These are phyloP conservation scores for Podosphaera xanthii DNA, from an alignment of 2,329 filamentous ascomycete species.

Conservation along the genomic window DNA sequence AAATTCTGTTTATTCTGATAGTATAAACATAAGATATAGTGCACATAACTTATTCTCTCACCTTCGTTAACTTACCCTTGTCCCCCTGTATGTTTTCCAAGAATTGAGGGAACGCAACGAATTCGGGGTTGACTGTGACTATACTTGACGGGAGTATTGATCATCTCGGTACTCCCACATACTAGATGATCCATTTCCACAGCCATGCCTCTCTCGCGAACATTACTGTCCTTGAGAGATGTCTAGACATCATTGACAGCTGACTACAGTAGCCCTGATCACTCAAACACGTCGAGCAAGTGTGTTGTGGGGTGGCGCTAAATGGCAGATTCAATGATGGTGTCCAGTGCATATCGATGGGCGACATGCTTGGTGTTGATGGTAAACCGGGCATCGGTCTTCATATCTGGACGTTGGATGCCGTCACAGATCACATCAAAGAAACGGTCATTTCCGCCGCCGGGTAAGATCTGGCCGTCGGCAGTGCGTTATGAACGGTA, in stretches of 20 bases:
- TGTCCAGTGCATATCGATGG: slow-evolving; percentile 56
- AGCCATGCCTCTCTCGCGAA: slow-evolving; percentile 70
- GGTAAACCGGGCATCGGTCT: slow-evolving; percentile 31
- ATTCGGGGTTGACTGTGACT: slow-evolving; percentile 60
- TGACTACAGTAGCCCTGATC: slow-evolving; percentile 82
- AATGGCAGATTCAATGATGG: slow-evolving; percentile 54
- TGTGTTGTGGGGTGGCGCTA: slow-evolving; percentile 58
- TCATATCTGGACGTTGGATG: slow-evolving; percentile 35
- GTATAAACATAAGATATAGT: too few species aligned
- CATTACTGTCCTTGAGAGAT: slow-evolving; percentile 67
- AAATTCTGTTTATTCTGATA: too few species aligned
- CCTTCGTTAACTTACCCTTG: too few species aligned
- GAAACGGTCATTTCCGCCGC: slow-evolving; percentile 49
- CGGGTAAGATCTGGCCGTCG: slow-evolving; percentile 47
- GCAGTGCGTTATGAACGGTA: slow-evolving; percentile 66
- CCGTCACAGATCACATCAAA: slow-evolving; percentile 41
- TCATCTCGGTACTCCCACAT: slow-evolving; percentile 70
- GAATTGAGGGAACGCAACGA: slow-evolving; percentile 54
- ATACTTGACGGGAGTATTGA: slow-evolving; percentile 90
- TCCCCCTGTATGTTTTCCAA: slow-evolving; percentile 44
- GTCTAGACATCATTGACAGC: slow-evolving; percentile 82
- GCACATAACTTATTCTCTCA: too few species aligned
- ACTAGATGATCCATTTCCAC: slow-evolving; percentile 60
- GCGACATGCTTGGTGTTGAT: slow-evolving; percentile 41
- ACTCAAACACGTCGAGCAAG: slow-evolving; percentile 72